phyloP scores from a whole-genome alignment of 805 yeast species.

The Jamesozyma jinghongensis region DNA sequence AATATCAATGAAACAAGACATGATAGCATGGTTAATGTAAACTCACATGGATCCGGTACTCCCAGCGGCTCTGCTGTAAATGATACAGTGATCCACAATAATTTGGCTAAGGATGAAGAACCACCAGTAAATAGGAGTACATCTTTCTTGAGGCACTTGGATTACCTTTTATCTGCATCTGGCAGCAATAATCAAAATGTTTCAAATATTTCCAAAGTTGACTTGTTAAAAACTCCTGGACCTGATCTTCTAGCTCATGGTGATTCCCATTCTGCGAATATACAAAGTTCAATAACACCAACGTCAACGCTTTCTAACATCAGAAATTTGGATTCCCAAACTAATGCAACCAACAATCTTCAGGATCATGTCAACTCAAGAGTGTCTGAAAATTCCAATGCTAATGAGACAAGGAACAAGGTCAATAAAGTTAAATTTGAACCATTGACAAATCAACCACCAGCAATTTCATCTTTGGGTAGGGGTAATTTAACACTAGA shows the following conservation, averaged over 20 bases:
- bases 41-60: neutral
- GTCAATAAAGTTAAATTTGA: constrained; percentile 23
- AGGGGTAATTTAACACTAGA: constrained; percentile 42
- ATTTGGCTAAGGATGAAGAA: constrained; percentile 1
- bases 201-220: neutral
- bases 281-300: neutral
- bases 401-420: constrained; percentile 1
- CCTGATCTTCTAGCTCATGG: neutral
- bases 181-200: constrained; percentile 1
- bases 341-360: no score
- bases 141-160: constrained; percentile 32
- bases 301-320: neutral
- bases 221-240: neutral
- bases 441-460: constrained; percentile 28
- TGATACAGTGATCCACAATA: constrained; percentile 12
- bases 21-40: neutral
- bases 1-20: no score
- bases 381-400: neutral
- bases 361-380: neutral
- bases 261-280: neutral
- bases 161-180: constrained; percentile 25
- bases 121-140: constrained; percentile 13
- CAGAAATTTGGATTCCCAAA: neutral
- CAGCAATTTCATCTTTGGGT: constrained; percentile 46
- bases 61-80: constrained; percentile 1